Conservation (phyloP, 495 filamentous ascomycete genomes). For the Parathielavia appendiculata region DNA sequence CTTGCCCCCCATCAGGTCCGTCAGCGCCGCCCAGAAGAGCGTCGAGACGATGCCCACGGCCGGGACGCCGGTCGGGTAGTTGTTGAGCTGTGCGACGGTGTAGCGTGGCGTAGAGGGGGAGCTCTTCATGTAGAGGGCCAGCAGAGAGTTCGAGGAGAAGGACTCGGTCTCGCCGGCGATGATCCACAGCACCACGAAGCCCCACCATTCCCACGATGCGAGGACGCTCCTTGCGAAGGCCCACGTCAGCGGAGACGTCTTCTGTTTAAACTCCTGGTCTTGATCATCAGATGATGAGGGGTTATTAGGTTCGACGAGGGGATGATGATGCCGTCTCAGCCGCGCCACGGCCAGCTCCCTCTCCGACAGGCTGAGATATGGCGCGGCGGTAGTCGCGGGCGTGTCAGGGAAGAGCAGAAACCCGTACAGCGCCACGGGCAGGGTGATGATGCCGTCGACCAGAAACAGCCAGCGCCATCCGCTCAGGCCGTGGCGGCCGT, state of each 20-base stretch:
- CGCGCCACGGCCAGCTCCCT: constrained; percentile 43
- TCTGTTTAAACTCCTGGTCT: too few species aligned
- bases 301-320: neutral
- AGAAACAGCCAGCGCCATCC: constrained; percentile 70
- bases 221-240: constrained; percentile 41
- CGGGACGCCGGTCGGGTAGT: constrained; percentile 47
- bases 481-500: constrained; percentile 46
- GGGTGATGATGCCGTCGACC: constrained; percentile 46
- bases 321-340: neutral
- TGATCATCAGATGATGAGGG: neutral
- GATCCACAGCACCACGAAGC: constrained; percentile 50
- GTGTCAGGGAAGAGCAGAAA: constrained; percentile 58
- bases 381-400: constrained; percentile 48
- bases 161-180: constrained; percentile 50
- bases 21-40: constrained; percentile 52
- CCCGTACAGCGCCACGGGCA: constrained; percentile 57
- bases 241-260: constrained; percentile 29
- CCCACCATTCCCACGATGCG: constrained; percentile 46
- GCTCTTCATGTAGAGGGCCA: constrained; percentile 44
- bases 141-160: constrained; percentile 45
- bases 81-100: constrained; percentile 45
- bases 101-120: constrained; percentile 27
- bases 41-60: constrained; percentile 52
- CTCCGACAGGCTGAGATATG: constrained; percentile 46
- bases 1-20: constrained; percentile 47